Evolutionary conservation across 169 alveolate genomes (phyloP).

Genomic region (Cryptosporidium sp.): DNA sequence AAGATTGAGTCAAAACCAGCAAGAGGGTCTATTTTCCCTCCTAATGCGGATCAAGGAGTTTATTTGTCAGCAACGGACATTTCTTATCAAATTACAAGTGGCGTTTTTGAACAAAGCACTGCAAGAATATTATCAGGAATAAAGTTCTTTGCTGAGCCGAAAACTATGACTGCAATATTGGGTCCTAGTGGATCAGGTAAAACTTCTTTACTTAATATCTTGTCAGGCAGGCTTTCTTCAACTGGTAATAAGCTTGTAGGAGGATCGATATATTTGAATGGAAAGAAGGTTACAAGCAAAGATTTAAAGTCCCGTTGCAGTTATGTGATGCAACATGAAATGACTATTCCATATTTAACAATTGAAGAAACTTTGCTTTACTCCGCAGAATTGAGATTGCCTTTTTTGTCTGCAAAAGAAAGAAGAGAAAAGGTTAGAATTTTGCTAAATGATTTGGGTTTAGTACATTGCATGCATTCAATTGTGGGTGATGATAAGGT

Average conservation of each 20-base stretch:
- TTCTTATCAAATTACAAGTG: constrained; percentile 48
- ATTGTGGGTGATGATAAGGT: constrained; percentile 83
- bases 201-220: constrained; percentile 89
- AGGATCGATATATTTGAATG: constrained; percentile 47
- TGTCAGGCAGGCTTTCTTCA: constrained; percentile 84
- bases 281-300: constrained; percentile 72
- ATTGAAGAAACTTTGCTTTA: constrained; percentile 86
- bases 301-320: constrained; percentile 78
- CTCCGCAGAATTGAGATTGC: constrained; percentile 83
- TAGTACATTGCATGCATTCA: constrained; percentile 79
- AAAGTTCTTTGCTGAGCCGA: constrained; percentile 65
- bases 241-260: constrained; percentile 49
- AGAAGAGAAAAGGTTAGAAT: constrained; percentile 75
- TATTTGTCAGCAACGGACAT: constrained; percentile 36
- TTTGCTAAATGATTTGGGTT: constrained; percentile 76
- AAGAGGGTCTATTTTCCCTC: constrained; percentile 35
- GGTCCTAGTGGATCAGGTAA: constrained; percentile 93
- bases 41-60: constrained; percentile 5
- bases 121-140: constrained; percentile 42
- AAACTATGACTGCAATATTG: constrained; percentile 78
- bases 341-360: constrained; percentile 84
- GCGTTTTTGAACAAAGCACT: constrained; percentile 45
- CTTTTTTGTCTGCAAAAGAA: constrained; percentile 45
- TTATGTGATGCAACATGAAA: constrained; percentile 88
- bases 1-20: constrained; percentile 23